Conservation (phyloP, 2,329 filamentous ascomycete genomes). For the Xylaria sp. region DNA sequence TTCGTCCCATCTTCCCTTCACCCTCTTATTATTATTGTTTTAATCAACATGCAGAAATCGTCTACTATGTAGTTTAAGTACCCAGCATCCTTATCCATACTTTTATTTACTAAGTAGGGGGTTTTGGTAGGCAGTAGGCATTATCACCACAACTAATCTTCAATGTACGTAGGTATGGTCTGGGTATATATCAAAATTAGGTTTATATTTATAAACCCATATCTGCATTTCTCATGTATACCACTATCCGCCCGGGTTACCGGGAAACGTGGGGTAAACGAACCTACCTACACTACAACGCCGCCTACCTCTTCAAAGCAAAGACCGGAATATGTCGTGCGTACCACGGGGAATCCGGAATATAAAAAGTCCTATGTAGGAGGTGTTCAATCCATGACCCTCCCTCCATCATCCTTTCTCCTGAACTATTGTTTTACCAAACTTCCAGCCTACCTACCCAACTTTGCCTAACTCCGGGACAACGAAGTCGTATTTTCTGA, state of each 20-base stretch:
- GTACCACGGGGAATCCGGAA: slow-evolving; percentile 11
- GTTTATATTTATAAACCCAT: not conserved
- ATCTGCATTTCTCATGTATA: not conserved
- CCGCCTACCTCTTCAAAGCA: not conserved
- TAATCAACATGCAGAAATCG: slow-evolving; percentile 14
- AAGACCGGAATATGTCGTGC: not conserved
- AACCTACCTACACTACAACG: not conserved
- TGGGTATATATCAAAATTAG: not conserved
- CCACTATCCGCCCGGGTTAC: slow-evolving; percentile 1
- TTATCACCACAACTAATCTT: not conserved
- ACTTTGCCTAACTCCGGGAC: slow-evolving; percentile 4
- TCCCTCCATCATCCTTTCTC: not conserved
- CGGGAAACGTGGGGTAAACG: slow-evolving; percentile 32
- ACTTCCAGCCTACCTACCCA: slow-evolving; percentile 7
- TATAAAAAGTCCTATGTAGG: not conserved
- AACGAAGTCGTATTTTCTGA: not conserved
- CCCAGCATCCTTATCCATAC: not conserved
- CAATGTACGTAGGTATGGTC: not conserved
- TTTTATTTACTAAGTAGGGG: not conserved
- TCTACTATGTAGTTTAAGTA: not conserved
- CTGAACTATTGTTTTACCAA: not conserved
- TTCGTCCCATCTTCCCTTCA: not conserved
- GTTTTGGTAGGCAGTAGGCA: not conserved
- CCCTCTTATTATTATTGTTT: not conserved
- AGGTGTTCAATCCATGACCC: not conserved